Evolutionary conservation across 2,329 filamentous ascomycete genomes (phyloP).

Genomic region (Ustilaginoidea virens): DNA sequence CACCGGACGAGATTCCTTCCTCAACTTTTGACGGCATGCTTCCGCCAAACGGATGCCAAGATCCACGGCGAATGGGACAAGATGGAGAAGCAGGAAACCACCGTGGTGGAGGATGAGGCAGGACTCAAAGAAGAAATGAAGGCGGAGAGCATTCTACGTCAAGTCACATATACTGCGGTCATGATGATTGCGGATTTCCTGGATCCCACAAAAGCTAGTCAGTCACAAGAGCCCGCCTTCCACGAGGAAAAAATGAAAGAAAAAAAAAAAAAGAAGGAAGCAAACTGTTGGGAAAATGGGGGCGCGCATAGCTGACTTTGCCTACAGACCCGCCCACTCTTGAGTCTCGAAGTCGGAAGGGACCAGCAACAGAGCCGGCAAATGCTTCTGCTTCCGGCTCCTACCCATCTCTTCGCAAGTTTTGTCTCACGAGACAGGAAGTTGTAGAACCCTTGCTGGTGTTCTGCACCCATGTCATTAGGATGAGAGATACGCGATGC

Average conservation of each 20-base stretch:
- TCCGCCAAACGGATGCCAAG: constrained; percentile 75
- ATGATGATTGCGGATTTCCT: constrained; percentile 83
- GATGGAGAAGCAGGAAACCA: constrained; percentile 47
- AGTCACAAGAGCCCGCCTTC: too few relatives aligned
- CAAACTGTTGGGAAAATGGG: neutral
- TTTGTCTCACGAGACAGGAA: constrained; percentile 62
- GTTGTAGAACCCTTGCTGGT: constrained; percentile 80
- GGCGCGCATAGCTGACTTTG: constrained; percentile 1
- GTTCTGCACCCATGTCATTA: constrained; percentile 81
- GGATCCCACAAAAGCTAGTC: constrained; percentile 55
- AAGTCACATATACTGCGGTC: constrained; percentile 83
- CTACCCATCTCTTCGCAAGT: constrained; percentile 54
- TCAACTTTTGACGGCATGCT: constrained; percentile 66
- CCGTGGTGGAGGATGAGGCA: constrained; percentile 58
- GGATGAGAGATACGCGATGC: constrained; percentile 78
- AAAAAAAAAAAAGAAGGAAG: too few relatives aligned
- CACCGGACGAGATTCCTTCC: constrained; percentile 70
- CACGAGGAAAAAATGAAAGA: too few relatives aligned
- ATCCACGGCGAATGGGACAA: constrained; percentile 76
- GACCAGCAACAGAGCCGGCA: neutral
- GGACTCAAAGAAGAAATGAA: constrained; percentile 89
- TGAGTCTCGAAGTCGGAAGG: constrained; percentile 1
- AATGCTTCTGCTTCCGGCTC: too few relatives aligned
- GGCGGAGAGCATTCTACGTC: constrained; percentile 82
- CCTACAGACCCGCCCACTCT: constrained; percentile 2